Percentiles rank a stretch among this genome's conserved stretches.
These are phyloP conservation scores for Plenodomus lindquistii DNA, from an alignment of 2,329 filamentous ascomycete genomes.

Conservation along the genomic window DNA sequence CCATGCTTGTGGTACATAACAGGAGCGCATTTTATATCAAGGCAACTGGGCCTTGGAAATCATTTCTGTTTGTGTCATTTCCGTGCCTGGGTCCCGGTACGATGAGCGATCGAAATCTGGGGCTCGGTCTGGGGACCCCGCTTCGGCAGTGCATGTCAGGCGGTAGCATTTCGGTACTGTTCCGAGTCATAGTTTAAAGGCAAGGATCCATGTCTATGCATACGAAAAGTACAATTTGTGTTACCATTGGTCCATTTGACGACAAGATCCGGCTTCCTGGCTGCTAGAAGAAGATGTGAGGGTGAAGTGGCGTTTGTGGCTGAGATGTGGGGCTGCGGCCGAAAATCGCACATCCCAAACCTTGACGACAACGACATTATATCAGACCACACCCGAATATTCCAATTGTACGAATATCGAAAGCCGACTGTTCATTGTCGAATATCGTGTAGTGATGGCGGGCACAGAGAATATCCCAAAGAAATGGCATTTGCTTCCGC, in stretches of 20 bases:
- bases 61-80: not conserved
- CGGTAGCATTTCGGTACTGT: not conserved
- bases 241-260: too few relatives aligned
- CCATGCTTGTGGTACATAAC: too few relatives aligned
- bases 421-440: not conserved
- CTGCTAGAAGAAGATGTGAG: not conserved
- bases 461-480: not conserved
- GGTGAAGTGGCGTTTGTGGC: not conserved
- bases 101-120: not conserved
- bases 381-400: too few relatives aligned
- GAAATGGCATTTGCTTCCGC: conserved; percentile 24
- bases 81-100: not conserved
- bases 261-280: not conserved
- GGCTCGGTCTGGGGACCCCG: not conserved
- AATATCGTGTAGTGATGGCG: not conserved
- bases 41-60: not conserved
- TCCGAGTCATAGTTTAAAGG: too few relatives aligned
- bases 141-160: not conserved
- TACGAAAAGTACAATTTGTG: too few relatives aligned
- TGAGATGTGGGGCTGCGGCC: not conserved
- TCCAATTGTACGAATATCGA: too few relatives aligned
- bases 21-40: too few relatives aligned
- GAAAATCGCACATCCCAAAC: not conserved
- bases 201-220: not conserved
- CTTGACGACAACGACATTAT: not conserved